A percentile compares a stretch with the other conserved stretches of the same genome.
phyloP scores from a whole-genome alignment of 805 yeast species.

The Kodamaea sagamina region DNA sequence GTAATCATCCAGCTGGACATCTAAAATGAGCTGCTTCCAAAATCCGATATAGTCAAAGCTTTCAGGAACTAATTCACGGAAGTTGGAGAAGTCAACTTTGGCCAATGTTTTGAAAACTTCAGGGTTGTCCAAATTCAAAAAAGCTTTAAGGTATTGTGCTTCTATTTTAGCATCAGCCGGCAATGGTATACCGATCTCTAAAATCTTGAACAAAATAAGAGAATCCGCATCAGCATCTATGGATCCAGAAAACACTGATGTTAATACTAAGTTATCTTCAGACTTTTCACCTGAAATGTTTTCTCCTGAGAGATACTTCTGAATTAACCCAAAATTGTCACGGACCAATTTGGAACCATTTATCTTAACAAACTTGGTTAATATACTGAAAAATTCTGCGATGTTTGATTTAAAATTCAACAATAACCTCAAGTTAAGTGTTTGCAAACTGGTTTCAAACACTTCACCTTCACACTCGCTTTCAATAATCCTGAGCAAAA shows the following conservation, averaged over 20 bases:
- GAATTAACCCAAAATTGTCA: slow-evolving; percentile 18
- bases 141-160: neutral
- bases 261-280: slow-evolving; percentile 11
- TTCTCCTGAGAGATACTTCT: slow-evolving; percentile 16
- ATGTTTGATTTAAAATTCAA: slow-evolving; percentile 35
- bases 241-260: neutral
- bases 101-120: slow-evolving; percentile 25
- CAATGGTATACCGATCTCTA: slow-evolving; percentile 17
- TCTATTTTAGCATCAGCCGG: neutral
- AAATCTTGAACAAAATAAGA: slow-evolving; percentile 13
- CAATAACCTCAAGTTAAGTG: slow-evolving; percentile 50
- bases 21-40: slow-evolving; percentile 21
- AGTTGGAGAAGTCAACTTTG: slow-evolving; percentile 20
- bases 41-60: slow-evolving; percentile 14
- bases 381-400: slow-evolving; percentile 24
- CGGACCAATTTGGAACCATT: slow-evolving; percentile 32
- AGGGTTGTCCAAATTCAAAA: neutral
- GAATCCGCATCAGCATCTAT: neutral
- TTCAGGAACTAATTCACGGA: slow-evolving; percentile 10
- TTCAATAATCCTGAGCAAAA: slow-evolving; percentile 34
- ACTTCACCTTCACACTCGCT: slow-evolving; percentile 52
- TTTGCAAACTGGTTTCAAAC: slow-evolving; percentile 51
- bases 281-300: slow-evolving; percentile 3
- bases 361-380: slow-evolving; percentile 43
- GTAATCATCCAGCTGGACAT: slow-evolving; percentile 24